Base-by-base conservation (phyloP, 2,329 filamentous ascomycete species). In the Fusarium napiforme region DNA sequence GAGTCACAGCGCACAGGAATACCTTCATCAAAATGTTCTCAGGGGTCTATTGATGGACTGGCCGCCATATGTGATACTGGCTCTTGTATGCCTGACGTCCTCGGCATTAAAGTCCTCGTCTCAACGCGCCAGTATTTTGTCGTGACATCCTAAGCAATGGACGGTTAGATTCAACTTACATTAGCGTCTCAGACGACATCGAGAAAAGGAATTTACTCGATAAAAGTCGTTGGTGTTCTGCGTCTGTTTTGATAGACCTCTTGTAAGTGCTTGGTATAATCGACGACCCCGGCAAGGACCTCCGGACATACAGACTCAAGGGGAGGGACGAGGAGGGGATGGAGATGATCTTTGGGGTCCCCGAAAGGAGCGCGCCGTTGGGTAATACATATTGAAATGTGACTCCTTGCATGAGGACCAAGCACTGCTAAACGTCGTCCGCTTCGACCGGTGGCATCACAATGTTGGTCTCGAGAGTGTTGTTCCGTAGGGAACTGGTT, bases 391-490 rank as follows among this genome's bases (percentile, higher is more conserved):
- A n/a, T 2, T 23, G 40, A n/a, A 23, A 9, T 3, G 40, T 23
- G 14, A 16, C 5, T 42, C 5, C 8, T n/a, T 23, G 40, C 8
- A 42, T 43, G n/a, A 16, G 21, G 21, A 15, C 2, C 12, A 15
- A 42, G 21, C 39, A 12, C 37, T 40, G 37, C 19, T 40, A n/a
- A n/a, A 8, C 39, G 14, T 7, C 40, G 40, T 23, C 40, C 9
- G n/a, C 15, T 23, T 43, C 40, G 79, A 1, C 73, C 75, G 1
- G 72, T 79, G 1, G 68, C 64, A 6, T 61, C 1, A 34, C 72
- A 78, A 45, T 82, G 79, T 7, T 79, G 66, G 0, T 81, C 63
- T 16, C 75, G 75, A 1, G 78, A 72, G 3, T 32, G 6, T 50
- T 52, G 72, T 8, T 77, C 76, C 0, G 73, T 53, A 2, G 68